Evolutionary conservation across 2,329 filamentous ascomycete species (phyloP).

Genomic region (Trichoderma lentiforme): DNA sequence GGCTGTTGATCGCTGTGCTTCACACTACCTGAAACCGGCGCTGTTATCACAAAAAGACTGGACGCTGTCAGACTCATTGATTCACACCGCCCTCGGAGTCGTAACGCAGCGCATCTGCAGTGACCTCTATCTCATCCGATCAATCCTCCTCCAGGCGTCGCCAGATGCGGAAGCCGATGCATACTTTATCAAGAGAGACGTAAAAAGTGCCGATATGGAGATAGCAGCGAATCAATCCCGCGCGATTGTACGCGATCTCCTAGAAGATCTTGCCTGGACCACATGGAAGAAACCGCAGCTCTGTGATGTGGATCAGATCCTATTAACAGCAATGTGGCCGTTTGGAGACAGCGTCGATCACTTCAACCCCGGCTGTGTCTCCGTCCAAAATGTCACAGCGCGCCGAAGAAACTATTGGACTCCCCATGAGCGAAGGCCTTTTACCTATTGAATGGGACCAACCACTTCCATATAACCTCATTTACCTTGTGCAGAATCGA

Average conservation of each 20-base stretch:
- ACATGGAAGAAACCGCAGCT: slow-evolving; percentile 55
- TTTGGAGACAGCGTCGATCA: slow-evolving; percentile 54
- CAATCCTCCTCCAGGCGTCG: slow-evolving; percentile 22
- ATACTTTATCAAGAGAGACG: slow-evolving; percentile 16
- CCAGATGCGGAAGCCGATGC: background rate
- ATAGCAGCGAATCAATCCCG: slow-evolving; percentile 23
- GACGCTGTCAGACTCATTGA: slow-evolving; percentile 17
- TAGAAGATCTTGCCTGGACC: slow-evolving; percentile 54
- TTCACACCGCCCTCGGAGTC: slow-evolving; percentile 4
- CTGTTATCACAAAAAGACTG: background rate
- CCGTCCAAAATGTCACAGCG: slow-evolving; percentile 26
- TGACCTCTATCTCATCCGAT: slow-evolving; percentile 21
- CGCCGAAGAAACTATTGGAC: slow-evolving; percentile 26
- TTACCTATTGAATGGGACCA: background rate
- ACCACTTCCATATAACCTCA: background rate
- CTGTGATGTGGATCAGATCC: slow-evolving; percentile 53
- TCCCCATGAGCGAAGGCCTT: background rate
- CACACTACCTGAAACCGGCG: slow-evolving; percentile 1
- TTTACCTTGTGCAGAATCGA: background rate
- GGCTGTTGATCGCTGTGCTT: slow-evolving; percentile 41
- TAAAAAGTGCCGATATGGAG: slow-evolving; percentile 13
- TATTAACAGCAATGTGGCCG: slow-evolving; percentile 64
- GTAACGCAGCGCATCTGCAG: slow-evolving; percentile 18
- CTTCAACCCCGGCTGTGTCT: slow-evolving; percentile 34
- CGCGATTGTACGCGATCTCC: slow-evolving; percentile 32